A percentile compares a stretch with the other conserved stretches of the same genome.
Conservation (phyloP, 805 yeast genomes). For the Grigorovia transvaalensis region DNA sequence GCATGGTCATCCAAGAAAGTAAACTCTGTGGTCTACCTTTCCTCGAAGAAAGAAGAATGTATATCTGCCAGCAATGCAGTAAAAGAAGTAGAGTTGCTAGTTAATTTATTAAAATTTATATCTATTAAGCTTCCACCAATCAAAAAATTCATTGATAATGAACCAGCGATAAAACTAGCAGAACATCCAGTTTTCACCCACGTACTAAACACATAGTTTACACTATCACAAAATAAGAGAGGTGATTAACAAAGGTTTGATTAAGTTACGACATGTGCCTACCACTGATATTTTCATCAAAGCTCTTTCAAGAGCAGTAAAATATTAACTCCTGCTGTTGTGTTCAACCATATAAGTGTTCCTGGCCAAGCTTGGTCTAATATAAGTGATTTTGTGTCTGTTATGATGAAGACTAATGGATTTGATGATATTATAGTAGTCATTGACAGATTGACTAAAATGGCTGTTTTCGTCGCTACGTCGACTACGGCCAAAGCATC, state of each 20-base stretch:
- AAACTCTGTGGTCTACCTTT: slow-evolving; percentile 4
- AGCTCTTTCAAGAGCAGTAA: neutral
- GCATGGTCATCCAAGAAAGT: slow-evolving; percentile 11
- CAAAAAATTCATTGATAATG: slow-evolving; percentile 3
- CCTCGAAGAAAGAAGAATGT: slow-evolving; percentile 8
- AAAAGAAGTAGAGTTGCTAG: slow-evolving; percentile 3
- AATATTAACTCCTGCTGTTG: no score
- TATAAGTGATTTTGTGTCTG: no score
- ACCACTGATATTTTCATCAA: slow-evolving; percentile 4
- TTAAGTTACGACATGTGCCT: slow-evolving; percentile 1
- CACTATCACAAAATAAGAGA: slow-evolving; percentile 6
- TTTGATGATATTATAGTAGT: no score
- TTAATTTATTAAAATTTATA: slow-evolving; percentile 3
- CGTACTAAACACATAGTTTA: slow-evolving; percentile 7
- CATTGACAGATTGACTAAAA: no score
- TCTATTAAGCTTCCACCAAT: neutral
- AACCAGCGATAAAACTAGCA: slow-evolving; percentile 3
- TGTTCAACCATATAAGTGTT: no score
- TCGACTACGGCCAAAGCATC: no score
- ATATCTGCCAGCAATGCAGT: slow-evolving; percentile 7
- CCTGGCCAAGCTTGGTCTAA: no score
- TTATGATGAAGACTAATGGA: no score
- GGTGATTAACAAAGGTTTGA: neutral
- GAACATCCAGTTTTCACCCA: slow-evolving; percentile 4
- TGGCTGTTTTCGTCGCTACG: no score